Evolutionary conservation across 768 basidiomycete species (phyloP).

Genomic region (Cystofilobasidium bisporidii): DNA sequence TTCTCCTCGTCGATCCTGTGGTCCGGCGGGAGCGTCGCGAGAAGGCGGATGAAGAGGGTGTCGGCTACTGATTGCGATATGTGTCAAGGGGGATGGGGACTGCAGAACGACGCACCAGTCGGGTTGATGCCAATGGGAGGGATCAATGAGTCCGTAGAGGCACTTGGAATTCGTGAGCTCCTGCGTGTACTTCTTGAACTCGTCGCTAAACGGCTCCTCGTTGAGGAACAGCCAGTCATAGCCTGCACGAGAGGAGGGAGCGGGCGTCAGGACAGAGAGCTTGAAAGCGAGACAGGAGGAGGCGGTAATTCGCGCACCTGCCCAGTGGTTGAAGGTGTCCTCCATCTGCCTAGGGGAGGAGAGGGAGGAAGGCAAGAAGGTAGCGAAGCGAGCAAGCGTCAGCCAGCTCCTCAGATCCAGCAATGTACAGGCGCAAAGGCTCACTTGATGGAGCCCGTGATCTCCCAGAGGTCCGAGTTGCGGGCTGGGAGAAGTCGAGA

Average conservation of each 20-base stretch:
- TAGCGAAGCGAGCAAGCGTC: too few relatives aligned
- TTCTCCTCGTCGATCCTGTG: constrained; percentile 59
- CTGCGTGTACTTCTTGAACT: constrained; percentile 54
- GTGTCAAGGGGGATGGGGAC: too few relatives aligned
- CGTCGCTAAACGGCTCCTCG: constrained; percentile 63
- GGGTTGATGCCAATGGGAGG: constrained; percentile 65
- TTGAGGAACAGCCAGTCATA: constrained; percentile 84
- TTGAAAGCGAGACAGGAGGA: too few relatives aligned
- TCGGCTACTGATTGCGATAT: too few relatives aligned
- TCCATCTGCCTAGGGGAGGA: constrained; percentile 58
- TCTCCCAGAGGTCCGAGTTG: constrained; percentile 48
- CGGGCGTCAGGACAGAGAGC: too few relatives aligned
- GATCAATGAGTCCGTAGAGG: constrained; percentile 54
- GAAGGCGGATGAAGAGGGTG: too few relatives aligned
- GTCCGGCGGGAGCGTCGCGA: too few relatives aligned
- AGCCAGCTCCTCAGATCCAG: too few relatives aligned
- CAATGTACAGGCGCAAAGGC: too few relatives aligned
- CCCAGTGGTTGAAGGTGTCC: constrained; percentile 68
- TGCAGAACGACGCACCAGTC: constrained; percentile 41
- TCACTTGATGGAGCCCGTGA: not conserved
- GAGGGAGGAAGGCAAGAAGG: not conserved
- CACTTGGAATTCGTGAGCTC: constrained; percentile 55
- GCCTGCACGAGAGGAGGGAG: constrained; percentile 32
- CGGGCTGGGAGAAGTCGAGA: constrained; percentile 42
- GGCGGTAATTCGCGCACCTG: too few relatives aligned